phyloP scores from a whole-genome alignment of 1,139 yeast species.

The Zygoascus meyerae region DNA sequence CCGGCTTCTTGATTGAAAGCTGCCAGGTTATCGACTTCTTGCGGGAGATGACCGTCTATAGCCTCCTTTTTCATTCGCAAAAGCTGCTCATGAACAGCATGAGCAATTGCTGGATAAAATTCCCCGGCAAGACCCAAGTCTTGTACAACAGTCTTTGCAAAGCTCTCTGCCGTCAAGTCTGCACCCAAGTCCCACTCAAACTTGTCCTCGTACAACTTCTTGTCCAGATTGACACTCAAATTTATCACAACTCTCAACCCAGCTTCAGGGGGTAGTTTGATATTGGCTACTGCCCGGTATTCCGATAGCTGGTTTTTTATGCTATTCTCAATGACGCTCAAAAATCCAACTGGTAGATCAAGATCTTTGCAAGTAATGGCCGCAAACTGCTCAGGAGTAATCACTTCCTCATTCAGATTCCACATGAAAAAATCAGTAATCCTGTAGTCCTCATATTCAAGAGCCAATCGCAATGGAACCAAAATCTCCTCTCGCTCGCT shows the following conservation, averaged over 20 bases:
- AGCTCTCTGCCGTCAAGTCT: constrained; percentile 71
- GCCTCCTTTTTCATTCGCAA: constrained; percentile 76
- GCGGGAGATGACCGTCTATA: constrained; percentile 69
- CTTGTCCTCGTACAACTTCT: constrained; percentile 81
- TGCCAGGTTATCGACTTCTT: constrained; percentile 52
- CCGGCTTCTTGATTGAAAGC: constrained; percentile 60
- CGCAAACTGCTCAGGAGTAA: constrained; percentile 84
- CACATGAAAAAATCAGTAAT: constrained; percentile 82
- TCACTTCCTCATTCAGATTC: constrained; percentile 69
- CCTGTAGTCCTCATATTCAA: constrained; percentile 60
- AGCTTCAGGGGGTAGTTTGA: constrained; percentile 58
- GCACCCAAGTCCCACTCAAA: constrained; percentile 86
- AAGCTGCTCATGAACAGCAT: constrained; percentile 75
- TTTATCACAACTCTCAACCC: constrained; percentile 74
- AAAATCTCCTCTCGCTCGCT: constrained; percentile 41
- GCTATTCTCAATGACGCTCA: constrained; percentile 60
- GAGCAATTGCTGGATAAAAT: constrained; percentile 85
- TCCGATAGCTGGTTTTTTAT: constrained; percentile 79
- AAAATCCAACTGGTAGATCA: constrained; percentile 61
- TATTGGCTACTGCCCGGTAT: constrained; percentile 56
- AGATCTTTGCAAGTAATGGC: constrained; percentile 72
- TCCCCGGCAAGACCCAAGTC: constrained; percentile 84
- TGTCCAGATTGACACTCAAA: constrained; percentile 75
- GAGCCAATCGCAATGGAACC: constrained; percentile 72
- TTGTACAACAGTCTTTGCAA: constrained; percentile 73